Evolutionary conservation across 208 protist genomes (phyloP), one percentile per base, ranked within the genome.

Genomic region (Leishmania aethiopica): DNA sequence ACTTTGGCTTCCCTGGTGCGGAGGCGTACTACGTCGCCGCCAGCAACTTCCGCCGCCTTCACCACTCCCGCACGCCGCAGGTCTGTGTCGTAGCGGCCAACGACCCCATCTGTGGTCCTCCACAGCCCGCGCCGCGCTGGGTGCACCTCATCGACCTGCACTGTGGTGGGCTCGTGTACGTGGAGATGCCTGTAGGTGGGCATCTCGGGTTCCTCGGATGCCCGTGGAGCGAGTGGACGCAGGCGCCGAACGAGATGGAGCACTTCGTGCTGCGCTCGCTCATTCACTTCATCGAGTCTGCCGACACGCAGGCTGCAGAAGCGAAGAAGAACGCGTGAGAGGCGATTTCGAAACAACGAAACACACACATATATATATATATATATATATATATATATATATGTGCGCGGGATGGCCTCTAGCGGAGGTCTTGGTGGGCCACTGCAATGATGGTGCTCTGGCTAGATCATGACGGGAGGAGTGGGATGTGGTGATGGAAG

Each of bases 191-290:
- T 3, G 69, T 69, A 3, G 91, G 91, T 22, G 92, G 92, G 15
- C 92, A 96, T 75, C 60, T 94, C 40, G 91, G 91, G 22, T 96
- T 92, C 57, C 53, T 96, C 35, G 80, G 78, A 28, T 67, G 69
- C 60, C 90, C 91, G 25, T 82, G 85, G 37, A 28, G 55, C 2
- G 86, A 90, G 80, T 72, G 73, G 75, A 8, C 25, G 32, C 75
- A 83, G 42, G 40, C 47, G 8, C 75, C 82, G 69, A 92, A 90
- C 81, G 80, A 78, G 47, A 88, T 91, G 88, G 89, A 96, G 79
- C 49, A 28, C n/a, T 84, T 91, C 28, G 79, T 94, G 37, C 51
- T 89, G 57, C 51, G 77, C 32, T 77, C 80, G 42, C 69, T 84
- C 28, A 67, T 78, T 42, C 51, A 81, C 82, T 78, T 81, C 64